Evolutionary conservation across 768 basidiomycete genomes (phyloP), one percentile per base, ranked within the genome.

Genomic region (Phaeotremella skinneri): DNA sequence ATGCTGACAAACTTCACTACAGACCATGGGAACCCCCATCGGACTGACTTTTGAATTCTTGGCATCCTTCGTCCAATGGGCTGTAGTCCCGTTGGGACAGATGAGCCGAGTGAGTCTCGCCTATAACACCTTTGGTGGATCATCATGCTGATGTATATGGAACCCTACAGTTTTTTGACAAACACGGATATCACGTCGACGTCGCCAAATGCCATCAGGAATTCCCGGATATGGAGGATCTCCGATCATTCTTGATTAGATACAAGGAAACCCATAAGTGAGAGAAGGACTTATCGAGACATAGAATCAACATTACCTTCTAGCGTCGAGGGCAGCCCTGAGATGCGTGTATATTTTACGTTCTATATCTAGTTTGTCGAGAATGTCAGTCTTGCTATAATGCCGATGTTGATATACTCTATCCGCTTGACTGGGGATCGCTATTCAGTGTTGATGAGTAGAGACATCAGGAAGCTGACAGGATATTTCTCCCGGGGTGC

Each of bases 81-180:
- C 21, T 39, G 45, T 55, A 13, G 53, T 26, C 25, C 60, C 52
- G 9, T 26, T 51, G 4, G 43, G 49, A 2, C 37, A 55, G 6
- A 58, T 60, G 30, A 49, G 55, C 2, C 29, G 43, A 26, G 64
- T 66, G 47, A 59, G 64, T 52, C 23, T 17, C 26, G 17, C 20
- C 14, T 20, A 9, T 45, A 9, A 6, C 43, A 7, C 13, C 13
- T 45, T 6, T 9, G 20, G 6, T 9, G 49, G 30, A 7, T 27
- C 14, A 26, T 26, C 25, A 48, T n/a, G n/a, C 3, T 17, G 55
- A 51, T 63, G 62, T 58, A 37, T 26, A 50, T 5, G 16, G 5
- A 34, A n/a, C n/a, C n/a, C n/a, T 49, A 41, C 49, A 66, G 62
- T 67, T 67, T 51, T 67, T 59, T 30, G 65, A 63, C 29, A 31